phyloP scores from a whole-genome alignment of 345 rosid genomes.

The Corchorus capsularis region DNA sequence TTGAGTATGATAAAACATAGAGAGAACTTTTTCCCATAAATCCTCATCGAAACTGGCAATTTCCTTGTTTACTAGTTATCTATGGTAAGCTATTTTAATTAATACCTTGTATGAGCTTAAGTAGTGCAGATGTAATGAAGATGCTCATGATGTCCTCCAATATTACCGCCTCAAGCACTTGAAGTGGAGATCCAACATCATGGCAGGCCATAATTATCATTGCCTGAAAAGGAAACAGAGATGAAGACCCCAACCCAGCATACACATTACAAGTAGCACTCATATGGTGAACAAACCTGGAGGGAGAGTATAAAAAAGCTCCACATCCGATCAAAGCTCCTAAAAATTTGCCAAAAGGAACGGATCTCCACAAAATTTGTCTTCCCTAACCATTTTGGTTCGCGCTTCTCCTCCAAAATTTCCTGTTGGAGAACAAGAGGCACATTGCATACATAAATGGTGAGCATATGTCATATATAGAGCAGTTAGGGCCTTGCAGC shows the following conservation, averaged over 20 bases:
- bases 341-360: slow-evolving; percentile 94
- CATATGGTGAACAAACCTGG: slow-evolving; percentile 55
- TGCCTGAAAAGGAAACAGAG: slow-evolving; percentile 56
- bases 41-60: slow-evolving; percentile 8
- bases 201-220: slow-evolving; percentile 96
- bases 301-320: slow-evolving; percentile 84
- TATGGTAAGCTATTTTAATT: slow-evolving; percentile 5
- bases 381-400: slow-evolving; percentile 81
- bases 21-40: background rate
- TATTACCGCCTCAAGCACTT: slow-evolving; percentile 63
- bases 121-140: slow-evolving; percentile 81
- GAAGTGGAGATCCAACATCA: slow-evolving; percentile 84
- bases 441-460: slow-evolving; percentile 6
- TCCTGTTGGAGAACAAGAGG: slow-evolving; percentile 43
- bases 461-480: background rate
- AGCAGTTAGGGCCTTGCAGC: slow-evolving; percentile 2
- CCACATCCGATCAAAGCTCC: slow-evolving; percentile 99
- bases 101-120: slow-evolving; percentile 77
- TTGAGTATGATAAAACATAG: background rate
- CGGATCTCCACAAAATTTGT: slow-evolving; percentile 91
- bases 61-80: background rate
- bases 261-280: slow-evolving; percentile 5
- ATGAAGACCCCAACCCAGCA: background rate
- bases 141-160: slow-evolving; percentile 93
- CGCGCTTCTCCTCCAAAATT: slow-evolving; percentile 37